Evolutionary conservation across 2,329 filamentous ascomycete genomes (phyloP).

Genomic region (Escovopsis sp.): DNA sequence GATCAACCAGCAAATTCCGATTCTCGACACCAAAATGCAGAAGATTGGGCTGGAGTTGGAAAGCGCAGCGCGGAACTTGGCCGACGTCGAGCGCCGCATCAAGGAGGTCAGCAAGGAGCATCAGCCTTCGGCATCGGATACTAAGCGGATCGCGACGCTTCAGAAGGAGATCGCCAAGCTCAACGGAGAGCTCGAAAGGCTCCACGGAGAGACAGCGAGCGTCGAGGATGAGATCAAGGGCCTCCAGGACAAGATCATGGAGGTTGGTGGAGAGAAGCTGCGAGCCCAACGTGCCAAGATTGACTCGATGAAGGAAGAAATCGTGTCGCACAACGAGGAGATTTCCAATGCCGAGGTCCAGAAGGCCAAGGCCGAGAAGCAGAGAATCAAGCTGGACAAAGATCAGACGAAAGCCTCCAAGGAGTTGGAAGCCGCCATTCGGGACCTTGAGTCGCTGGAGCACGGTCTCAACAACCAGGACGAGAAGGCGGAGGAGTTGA

Average conservation of each 20-base stretch:
- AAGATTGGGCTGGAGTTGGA: conserved; percentile 82
- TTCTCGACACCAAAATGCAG: conserved; percentile 77
- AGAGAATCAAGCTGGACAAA: conserved; percentile 73
- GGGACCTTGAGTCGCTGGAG: conserved; percentile 65
- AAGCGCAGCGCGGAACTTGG: conserved; percentile 69
- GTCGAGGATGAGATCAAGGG: conserved; percentile 87
- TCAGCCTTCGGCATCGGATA: conserved; percentile 65
- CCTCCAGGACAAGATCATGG: conserved; percentile 95
- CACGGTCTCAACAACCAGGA: conserved; percentile 65
- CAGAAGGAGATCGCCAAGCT: conserved; percentile 65
- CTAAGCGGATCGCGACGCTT: conserved; percentile 53
- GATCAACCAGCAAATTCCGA: conserved; percentile 63
- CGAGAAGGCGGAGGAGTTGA: conserved; percentile 57
- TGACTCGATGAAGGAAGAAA: conserved; percentile 74
- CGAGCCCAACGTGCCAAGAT: conserved; percentile 83
- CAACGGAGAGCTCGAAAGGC: conserved; percentile 61
- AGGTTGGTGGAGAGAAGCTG: conserved; percentile 86
- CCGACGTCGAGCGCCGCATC: conserved; percentile 69
- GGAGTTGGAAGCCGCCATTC: conserved; percentile 57
- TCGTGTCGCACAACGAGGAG: conserved; percentile 64
- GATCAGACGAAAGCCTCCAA: conserved; percentile 62
- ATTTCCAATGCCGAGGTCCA: conserved; percentile 75
- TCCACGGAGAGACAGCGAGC: conserved; percentile 72
- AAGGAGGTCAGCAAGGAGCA: conserved; percentile 73
- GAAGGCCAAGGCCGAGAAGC: conserved; percentile 88